Evolutionary conservation across 352 stramenopile species (phyloP).

Genomic region (Globisporangium echinulatum): DNA sequence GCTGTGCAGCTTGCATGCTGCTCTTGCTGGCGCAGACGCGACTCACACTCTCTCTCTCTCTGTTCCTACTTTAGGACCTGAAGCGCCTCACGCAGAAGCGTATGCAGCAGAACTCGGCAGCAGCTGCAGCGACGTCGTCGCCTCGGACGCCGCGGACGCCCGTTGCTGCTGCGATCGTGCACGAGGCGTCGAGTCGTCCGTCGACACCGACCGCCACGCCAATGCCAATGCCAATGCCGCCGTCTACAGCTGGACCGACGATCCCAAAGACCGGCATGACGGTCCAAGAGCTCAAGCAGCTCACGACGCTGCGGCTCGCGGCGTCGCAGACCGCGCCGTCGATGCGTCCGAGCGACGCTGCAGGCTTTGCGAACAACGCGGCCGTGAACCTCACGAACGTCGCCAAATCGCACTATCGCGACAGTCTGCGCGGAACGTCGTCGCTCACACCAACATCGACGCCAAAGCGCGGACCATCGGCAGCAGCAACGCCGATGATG

Average conservation of each 20-base stretch:
- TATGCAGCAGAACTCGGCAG: slow-evolving; percentile 54
- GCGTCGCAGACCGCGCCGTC: slow-evolving; percentile 50
- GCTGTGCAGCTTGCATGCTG: background rate
- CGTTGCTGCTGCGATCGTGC: slow-evolving; percentile 23
- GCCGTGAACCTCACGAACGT: slow-evolving; percentile 56
- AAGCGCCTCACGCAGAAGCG: slow-evolving; percentile 82
- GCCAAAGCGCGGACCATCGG: slow-evolving; percentile 28
- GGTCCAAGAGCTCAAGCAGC: slow-evolving; percentile 82
- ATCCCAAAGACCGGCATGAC: slow-evolving; percentile 80
- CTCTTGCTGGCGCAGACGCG: background rate
- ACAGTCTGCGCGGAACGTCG: slow-evolving; percentile 32
- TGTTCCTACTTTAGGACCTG: slow-evolving; percentile 27
- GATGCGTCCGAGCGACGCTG: slow-evolving; percentile 63
- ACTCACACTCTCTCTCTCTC: too few species aligned
- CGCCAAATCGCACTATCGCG: slow-evolving; percentile 75
- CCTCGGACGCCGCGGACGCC: slow-evolving; percentile 17
- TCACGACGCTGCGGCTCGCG: slow-evolving; percentile 71
- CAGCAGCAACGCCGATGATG: slow-evolving; percentile 9
- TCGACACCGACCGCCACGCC: slow-evolving; percentile 34
- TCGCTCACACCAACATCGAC: slow-evolving; percentile 49
- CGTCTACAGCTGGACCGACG: slow-evolving; percentile 29
- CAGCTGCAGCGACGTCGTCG: background rate
- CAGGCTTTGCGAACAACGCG: slow-evolving; percentile 58
- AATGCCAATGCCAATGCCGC: slow-evolving; percentile 40
- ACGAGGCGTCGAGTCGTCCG: slow-evolving; percentile 22